Evolutionary conservation across 2,329 filamentous ascomycete species (phyloP).

Genomic region (Incumbomyces lentus): DNA sequence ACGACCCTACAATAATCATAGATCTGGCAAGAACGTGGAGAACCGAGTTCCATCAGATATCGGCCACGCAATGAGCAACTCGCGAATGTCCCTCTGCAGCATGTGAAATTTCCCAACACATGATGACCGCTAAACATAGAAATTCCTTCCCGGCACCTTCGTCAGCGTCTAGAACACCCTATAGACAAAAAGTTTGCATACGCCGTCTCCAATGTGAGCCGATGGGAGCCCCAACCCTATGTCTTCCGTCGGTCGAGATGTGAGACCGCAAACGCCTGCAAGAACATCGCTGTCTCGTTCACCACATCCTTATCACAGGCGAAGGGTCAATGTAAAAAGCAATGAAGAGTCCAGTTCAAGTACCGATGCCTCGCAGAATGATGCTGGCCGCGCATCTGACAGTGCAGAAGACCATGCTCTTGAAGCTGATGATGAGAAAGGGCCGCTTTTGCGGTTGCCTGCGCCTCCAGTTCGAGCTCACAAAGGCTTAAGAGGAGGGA

Average conservation of each 20-base stretch:
- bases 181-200: background rate
- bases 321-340: conserved; percentile 11
- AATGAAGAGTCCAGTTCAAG: conserved; percentile 7
- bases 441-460: conserved; percentile 64
- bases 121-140: conserved; percentile 7
- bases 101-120: conserved; percentile 13
- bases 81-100: conserved; percentile 3
- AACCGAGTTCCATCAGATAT: no score
- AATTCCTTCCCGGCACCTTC: no score
- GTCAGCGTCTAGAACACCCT: no score
- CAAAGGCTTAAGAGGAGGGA: conserved; percentile 59
- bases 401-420: conserved; percentile 76
- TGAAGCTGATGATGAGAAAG: conserved; percentile 87
- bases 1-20: background rate
- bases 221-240: conserved; percentile 8
- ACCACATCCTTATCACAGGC: conserved; percentile 22
- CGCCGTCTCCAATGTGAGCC: background rate
- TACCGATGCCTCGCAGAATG: conserved; percentile 2
- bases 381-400: conserved; percentile 7
- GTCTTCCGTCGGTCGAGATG: conserved; percentile 10
- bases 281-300: conserved; percentile 18
- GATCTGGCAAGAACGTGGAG: no score
- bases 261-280: conserved; percentile 6
- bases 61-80: background rate
- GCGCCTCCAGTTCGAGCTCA: conserved; percentile 62